Base-by-base conservation (phyloP, 306 rosid genomes). In the Cercis canadensis region DNA sequence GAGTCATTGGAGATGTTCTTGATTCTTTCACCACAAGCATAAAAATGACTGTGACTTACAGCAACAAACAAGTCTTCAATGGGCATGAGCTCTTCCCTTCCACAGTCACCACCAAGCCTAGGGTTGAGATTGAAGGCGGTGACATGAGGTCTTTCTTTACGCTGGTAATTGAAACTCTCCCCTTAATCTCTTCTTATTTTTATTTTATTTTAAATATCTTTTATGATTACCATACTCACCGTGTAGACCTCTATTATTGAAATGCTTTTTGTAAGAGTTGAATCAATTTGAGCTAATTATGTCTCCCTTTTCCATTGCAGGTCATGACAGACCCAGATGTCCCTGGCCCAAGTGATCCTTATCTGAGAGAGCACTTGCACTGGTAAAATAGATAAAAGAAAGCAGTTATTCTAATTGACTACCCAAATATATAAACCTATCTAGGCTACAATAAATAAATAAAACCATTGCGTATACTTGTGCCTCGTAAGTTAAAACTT, bases 291-390 rank as follows among this genome's bases (percentile, higher is more conserved):
- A 50, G 34, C 51, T 68, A 16, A 49, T 3, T 24, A 50, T 65
- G 65, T 43, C 47, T 12, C 16, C 52, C 58, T 11, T 41, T 18
- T 34, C 33, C 7, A 7, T 77, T 83, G 54, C 79, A 91, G 97
- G 77, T 91, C 18, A 85, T 91, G 96, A 85, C 87, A 18, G 97
- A 91, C 52, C 97, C 96, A 7, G 97, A 91, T 85, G 90, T 85
- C 52, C 96, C 97, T 62, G 96, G 96, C 72, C 97, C 97, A 14
- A 91, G 97, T 83, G 97, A 91, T 80, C 96, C 97, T 81, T 91
- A 87, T 52, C 69, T 86, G 65, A 88, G 86, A 73, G 97, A 91
- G 66, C 96, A 91, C 80, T 74, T 91, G 45, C 97, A 91, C 86
- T 91, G 97, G 97, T 91, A 85, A 11, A 47, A 40, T 39, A n/a